A percentile compares a stretch with the other conserved stretches of the same genome.
Conservation (phyloP, 768 basidiomycete species). For the Hydnomerulius pinastri region DNA sequence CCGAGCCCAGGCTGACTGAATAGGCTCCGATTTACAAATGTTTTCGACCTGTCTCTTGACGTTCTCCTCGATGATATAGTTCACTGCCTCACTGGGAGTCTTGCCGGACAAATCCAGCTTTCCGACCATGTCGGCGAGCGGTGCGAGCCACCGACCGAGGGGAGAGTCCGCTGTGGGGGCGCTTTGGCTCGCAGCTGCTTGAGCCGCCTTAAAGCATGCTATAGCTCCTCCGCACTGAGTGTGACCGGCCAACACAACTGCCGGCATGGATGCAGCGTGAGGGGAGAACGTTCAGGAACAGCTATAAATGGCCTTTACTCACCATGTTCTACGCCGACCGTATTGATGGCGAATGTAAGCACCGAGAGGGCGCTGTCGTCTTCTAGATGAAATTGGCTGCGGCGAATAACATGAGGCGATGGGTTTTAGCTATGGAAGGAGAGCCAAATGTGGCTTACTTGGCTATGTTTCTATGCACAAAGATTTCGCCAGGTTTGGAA, state of each 20-base stretch:
- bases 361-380: constrained; percentile 76
- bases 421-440: background rate
- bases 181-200: constrained; percentile 22
- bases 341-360: constrained; percentile 70
- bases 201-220: constrained; percentile 52
- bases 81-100: constrained; percentile 40
- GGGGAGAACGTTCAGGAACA: constrained; percentile 16
- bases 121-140: constrained; percentile 53
- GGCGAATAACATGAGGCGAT: constrained; percentile 1
- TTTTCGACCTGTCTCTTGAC: constrained; percentile 57
- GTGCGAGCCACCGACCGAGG: constrained; percentile 71
- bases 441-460: constrained; percentile 52
- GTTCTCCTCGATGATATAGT: constrained; percentile 58
- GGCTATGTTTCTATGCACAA: constrained; percentile 87
- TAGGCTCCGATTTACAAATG: constrained; percentile 46
- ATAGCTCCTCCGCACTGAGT: constrained; percentile 78
- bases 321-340: constrained; percentile 79
- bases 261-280: background rate
- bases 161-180: constrained; percentile 41
- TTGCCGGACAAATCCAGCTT: constrained; percentile 45
- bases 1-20: constrained; percentile 45
- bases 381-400: constrained; percentile 69
- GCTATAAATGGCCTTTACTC: constrained; percentile 33
- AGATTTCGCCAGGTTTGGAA: constrained; percentile 81
- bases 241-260: constrained; percentile 85